Evolutionary conservation across 495 filamentous ascomycete species (phyloP), one percentile per base, ranked within the genome.

Genomic region (Xylaria bambusicola): DNA sequence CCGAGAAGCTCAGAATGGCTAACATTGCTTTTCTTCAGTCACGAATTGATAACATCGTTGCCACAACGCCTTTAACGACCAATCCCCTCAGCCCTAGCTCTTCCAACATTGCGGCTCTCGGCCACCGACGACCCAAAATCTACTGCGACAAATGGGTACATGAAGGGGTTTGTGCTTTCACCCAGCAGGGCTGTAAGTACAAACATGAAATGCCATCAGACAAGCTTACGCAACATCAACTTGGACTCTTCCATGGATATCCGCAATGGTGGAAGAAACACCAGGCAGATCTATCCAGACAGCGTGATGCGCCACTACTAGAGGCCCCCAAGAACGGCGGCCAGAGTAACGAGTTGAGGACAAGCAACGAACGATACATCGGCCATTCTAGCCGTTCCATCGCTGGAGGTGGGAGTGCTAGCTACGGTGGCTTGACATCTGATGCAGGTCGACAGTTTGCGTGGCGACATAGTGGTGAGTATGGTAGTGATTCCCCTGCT

Each of bases 141-240:
- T 94, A 88, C 71, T 96, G 92, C 75, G 89, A 88, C 35, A 89
- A 91, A 71, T 97, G 90, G 90, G 85, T 96, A 42, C 85, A 88
- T 60, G 86, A 86, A 45, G 92, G 92, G 31, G 84, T 88, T 51
- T 97, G 92, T 71, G 88, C 89, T 65, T 97, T 89, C 72, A 84
- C 80, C 36, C 88, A 93, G 69, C 86, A 92, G 66, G 92, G 92
- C 2, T 96, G 92, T 73, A 79, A 87, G 62, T 97, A 84, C 76
- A 89, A 88, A 73, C 92, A 97, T 67, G 88, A 93, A 66, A 93
- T 96, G 85, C 92, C 92, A 0, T 71, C 73, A 21, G 85, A 88
- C 41, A 64, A 62, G 31, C 74, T 70, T 0, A 87, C 82, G 48
- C 79, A 93, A 61, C 73, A 80, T 40, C 71, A 73, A 31, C 78